Evolutionary conservation across 2,329 filamentous ascomycete genomes (phyloP), one percentile per base, ranked within the genome.

Genomic region (Parascedosporium putredinis): DNA sequence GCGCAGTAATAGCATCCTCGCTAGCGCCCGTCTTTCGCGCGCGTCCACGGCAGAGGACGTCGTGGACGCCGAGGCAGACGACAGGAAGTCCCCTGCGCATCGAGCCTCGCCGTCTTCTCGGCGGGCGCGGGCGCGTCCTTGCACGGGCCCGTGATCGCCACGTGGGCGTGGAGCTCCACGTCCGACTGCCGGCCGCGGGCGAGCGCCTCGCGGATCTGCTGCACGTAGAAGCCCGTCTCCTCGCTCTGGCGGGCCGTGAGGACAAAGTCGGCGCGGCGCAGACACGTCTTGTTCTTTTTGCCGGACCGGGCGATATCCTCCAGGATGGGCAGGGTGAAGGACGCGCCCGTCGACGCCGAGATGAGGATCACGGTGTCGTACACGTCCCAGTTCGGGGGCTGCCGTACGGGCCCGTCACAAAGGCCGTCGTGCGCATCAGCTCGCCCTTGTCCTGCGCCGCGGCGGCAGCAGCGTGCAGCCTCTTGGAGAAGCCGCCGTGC

Each of bases 261-360:
- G 2, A 79, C 60, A 20, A 81, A 73, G 20, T 79, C 71, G 7
- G 81, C 65, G 22, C 75, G 64, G 50, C 70, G 72, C 6, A 70
- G 72, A 55, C 78, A 82, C 9, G 67, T 69, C 2, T 63, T 63
- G 2, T 51, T 55, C 8, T 62, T 63, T n/a, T n/a, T n/a, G n/a
- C n/a, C n/a, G 0, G 65, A 60, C 27, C 67, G 65, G 1, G 78
- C 66, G 2, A 79, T 65, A 53, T 70, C 72, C 55, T 82, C 78
- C 1, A 82, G 64, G 3, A 82, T 76, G 0, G 78, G 78, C 5
- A 82, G 61, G 1, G 75, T 78, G 50, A 78, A 82, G 3, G 78
- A 81, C 1, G 78, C 74, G n/a, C 79, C 79, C 0, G 79, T 83
- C 0, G 78, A 82, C 0, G 78, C 78, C 0, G 77, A 78, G 38